Conservation (phyloP, 768 basidiomycete species). For the Neoboletus brunneissimus region DNA sequence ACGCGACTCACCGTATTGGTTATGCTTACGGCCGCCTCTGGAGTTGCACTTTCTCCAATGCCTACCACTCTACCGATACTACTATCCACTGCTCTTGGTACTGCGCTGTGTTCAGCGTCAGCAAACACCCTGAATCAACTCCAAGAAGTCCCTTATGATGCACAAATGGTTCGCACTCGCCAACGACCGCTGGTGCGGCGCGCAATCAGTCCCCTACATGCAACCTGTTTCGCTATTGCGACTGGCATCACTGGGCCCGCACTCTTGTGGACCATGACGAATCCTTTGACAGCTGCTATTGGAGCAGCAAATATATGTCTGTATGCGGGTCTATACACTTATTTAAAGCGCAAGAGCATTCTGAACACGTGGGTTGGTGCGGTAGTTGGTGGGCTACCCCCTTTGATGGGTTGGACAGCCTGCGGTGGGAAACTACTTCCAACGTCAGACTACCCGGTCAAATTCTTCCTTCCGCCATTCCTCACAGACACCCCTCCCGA, state of each 20-base stretch:
- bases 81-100: constrained; percentile 84
- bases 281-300: constrained; percentile 79
- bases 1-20: constrained; percentile 78
- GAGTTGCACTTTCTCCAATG: constrained; percentile 89
- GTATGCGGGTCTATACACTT: constrained; percentile 91
- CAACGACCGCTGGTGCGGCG: constrained; percentile 82
- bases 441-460: constrained; percentile 53
- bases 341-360: constrained; percentile 79
- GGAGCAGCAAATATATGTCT: constrained; percentile 83
- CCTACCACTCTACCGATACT: constrained; percentile 82
- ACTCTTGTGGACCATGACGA: constrained; percentile 78
- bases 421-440: constrained; percentile 80
- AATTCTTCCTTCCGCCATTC: constrained; percentile 61
- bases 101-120: constrained; percentile 85
- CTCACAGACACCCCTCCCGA: constrained; percentile 43
- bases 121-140: constrained; percentile 96
- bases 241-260: constrained; percentile 80
- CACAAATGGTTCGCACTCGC: constrained; percentile 92
- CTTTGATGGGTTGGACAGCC: constrained; percentile 98
- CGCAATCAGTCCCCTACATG: constrained; percentile 83
- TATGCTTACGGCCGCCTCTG: constrained; percentile 86
- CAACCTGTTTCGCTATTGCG: constrained; percentile 68
- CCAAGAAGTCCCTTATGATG: constrained; percentile 92
- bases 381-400: constrained; percentile 89
- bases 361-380: constrained; percentile 94